Base-by-base conservation (phyloP, 2,329 filamentous ascomycete species). In the Fusarium redolens region DNA sequence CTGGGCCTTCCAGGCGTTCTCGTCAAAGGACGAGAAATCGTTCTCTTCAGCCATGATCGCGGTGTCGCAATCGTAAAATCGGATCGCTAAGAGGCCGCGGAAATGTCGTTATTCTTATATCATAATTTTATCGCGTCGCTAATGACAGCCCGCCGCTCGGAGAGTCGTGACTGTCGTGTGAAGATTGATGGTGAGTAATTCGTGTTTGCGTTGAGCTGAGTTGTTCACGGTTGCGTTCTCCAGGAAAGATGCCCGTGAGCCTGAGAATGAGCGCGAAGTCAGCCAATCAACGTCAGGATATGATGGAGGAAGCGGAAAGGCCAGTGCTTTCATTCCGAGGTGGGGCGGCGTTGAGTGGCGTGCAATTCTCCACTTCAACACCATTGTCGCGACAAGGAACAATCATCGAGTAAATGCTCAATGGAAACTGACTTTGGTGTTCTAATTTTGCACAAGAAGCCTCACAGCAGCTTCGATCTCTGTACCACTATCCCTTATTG, bases 1-100 rank as follows among this genome's bases (percentile, higher is more conserved):
- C 69, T 88, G 86, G 25, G 78, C 81, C 65, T 82, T 81, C 82
- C 81, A 83, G 61, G 76, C 79, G 14, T 66, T 75, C 61, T 82
- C 81, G 73, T 82, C 79, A 12, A 81, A 75, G 3, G 80, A 81
- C 72, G 81, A 77, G 73, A 81, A 81, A 40, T 82, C 76, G 66
- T 72, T 72, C 30, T 81, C 76, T 7, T 79, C 78, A 33, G 76
- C 73, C 82, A 83, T 83, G 72, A 55, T 80, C 63, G 72, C 65
- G 63, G 66, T 70, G 61, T 73, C 65, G 75, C 70, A 73, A 70
- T 67, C 68, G 63, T 68, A 61, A 64, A 68, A 75, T 64, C 67
- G 63, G 62, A 76, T 69, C 72, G 73, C 73, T 69, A 75, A 71
- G 68, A 67, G 69, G 74, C 71, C 68, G 75, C 68, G 62, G 54